These are phyloP conservation scores for Mucor racemosus DNA, from an alignment of 371 early-diverging fungal species.

Conservation along the genomic window DNA sequence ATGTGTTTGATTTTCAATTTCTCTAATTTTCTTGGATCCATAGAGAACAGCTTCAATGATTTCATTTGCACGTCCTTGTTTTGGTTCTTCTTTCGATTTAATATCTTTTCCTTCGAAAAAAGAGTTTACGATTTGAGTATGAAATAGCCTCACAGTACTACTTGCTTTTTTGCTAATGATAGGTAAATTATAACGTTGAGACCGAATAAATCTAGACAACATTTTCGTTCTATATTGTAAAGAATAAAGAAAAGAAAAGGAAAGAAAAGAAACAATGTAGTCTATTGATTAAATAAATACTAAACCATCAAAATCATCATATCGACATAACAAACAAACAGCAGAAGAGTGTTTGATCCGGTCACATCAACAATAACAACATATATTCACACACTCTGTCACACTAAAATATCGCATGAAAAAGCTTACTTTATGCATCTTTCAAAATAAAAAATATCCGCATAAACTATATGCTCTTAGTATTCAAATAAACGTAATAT, in stretches of 20 bases:
- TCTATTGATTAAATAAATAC: background rate
- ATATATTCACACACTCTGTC: constrained; percentile 3
- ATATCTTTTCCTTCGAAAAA: background rate
- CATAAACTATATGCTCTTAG: too few species aligned
- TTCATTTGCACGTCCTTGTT: constrained; percentile 29
- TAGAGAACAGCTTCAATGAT: constrained; percentile 69
- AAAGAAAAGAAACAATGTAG: background rate
- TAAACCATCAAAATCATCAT: background rate
- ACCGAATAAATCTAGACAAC: background rate
- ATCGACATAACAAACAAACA: constrained; percentile 1
- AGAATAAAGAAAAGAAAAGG: background rate
- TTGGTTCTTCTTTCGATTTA: background rate
- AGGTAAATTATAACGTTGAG: background rate
- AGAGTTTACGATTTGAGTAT: background rate
- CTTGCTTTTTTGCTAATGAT: background rate
- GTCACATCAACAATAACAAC: background rate
- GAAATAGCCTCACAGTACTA: background rate
- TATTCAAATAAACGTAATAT: too few species aligned
- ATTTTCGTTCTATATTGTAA: background rate
- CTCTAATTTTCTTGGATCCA: constrained; percentile 60
- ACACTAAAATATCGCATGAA: background rate
- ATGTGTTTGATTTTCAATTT: constrained; percentile 61
- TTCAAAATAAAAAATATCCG: too few species aligned
- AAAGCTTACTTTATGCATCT: background rate
- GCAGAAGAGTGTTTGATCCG: background rate